These are phyloP conservation scores for Mycena rebaudengoi DNA, from an alignment of 768 basidiomycete genomes.

Conservation along the genomic window DNA sequence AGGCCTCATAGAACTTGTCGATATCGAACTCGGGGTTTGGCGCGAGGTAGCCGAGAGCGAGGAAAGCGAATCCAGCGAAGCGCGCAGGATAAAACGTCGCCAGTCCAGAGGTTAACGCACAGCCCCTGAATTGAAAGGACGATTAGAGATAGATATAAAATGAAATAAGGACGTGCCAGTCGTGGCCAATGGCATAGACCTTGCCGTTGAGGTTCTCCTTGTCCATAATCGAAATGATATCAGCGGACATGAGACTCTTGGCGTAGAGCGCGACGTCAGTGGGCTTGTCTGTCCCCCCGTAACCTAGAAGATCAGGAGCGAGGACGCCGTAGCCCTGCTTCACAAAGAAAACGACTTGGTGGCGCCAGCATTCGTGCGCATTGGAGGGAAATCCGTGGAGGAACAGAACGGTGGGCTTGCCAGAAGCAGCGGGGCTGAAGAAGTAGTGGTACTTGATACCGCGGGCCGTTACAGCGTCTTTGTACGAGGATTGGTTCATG, in stretches of 20 bases:
- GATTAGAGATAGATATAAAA: neutral
- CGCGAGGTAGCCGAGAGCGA: slow-evolving; percentile 44
- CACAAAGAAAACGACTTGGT: slow-evolving; percentile 47
- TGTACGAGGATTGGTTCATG: slow-evolving; percentile 31
- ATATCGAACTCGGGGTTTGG: slow-evolving; percentile 35
- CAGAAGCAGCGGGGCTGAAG: slow-evolving; percentile 30
- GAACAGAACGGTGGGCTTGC: slow-evolving; percentile 48
- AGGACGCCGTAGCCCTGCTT: slow-evolving; percentile 53
- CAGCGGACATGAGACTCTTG: slow-evolving; percentile 42
- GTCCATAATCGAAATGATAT: slow-evolving; percentile 52
- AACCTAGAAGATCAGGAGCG: slow-evolving; percentile 61
- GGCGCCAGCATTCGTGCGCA: slow-evolving; percentile 46
- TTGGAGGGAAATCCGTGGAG: slow-evolving; percentile 56
- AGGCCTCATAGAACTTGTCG: slow-evolving; percentile 10
- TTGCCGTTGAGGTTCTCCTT: slow-evolving; percentile 38
- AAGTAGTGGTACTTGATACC: slow-evolving; percentile 49
- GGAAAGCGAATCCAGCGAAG: slow-evolving; percentile 50
- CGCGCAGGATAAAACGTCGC: slow-evolving; percentile 48
- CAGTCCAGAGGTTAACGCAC: slow-evolving; percentile 40
- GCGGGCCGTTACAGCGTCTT: slow-evolving; percentile 38
- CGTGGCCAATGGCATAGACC: slow-evolving; percentile 51
- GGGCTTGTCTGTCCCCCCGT: slow-evolving; percentile 59
- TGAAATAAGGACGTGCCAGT: slow-evolving; percentile 30
- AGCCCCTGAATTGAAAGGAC: slow-evolving; percentile 48
- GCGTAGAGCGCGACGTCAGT: slow-evolving; percentile 43